Evolutionary conservation across 2,329 filamentous ascomycete genomes (phyloP).

Genomic region (Corynespora cassiicola): DNA sequence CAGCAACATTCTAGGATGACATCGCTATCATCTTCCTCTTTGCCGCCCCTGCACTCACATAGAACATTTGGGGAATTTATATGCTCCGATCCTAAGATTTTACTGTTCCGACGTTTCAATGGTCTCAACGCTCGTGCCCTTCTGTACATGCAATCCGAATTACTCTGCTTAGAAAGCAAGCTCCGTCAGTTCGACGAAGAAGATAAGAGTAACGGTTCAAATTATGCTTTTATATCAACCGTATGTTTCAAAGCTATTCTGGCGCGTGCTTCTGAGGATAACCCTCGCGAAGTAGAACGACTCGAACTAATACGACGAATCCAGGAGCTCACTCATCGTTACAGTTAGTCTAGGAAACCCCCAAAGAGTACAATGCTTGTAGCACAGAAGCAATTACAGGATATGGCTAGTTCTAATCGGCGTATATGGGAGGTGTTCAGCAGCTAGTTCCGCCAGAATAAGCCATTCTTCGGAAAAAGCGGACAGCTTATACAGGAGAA

Average conservation of each 20-base stretch:
- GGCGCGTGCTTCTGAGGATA: not conserved
- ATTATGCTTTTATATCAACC: not conserved
- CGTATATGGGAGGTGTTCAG: too few relatives aligned
- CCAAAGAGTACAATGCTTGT: too few relatives aligned
- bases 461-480: too few relatives aligned
- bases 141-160: slow-evolving; percentile 14
- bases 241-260: not conserved
- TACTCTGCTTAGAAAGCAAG: slow-evolving; percentile 8
- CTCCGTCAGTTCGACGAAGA: slow-evolving; percentile 4
- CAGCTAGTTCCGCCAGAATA: too few relatives aligned
- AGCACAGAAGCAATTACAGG: too few relatives aligned
- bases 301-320: not conserved
- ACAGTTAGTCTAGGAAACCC: too few relatives aligned
- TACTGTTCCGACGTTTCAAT: slow-evolving; percentile 11
- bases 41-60: not conserved
- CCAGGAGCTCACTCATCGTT: too few relatives aligned
- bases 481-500: too few relatives aligned
- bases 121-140: slow-evolving; percentile 9
- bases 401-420: too few relatives aligned
- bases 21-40: too few relatives aligned
- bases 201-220: not conserved
- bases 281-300: not conserved
- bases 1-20: too few relatives aligned
- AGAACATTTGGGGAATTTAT: slow-evolving; percentile 1
- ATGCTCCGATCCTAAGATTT: not conserved